A percentile compares a stretch with the other conserved stretches of the same genome.
phyloP scores from a whole-genome alignment of 2,329 filamentous ascomycete species.

The Curvularia verruculosa region DNA sequence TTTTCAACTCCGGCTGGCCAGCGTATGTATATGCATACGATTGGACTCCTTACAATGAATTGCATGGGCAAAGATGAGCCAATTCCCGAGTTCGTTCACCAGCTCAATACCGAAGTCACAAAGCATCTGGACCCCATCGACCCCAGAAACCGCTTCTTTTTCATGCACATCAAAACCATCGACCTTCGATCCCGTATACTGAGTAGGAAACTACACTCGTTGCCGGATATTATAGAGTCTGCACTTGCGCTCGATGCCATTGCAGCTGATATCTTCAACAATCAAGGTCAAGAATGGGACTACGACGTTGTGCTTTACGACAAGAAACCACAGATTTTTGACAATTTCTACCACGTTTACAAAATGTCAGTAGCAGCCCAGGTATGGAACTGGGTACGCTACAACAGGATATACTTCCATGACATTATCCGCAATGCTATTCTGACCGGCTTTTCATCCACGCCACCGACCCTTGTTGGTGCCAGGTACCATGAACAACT shows the following conservation, averaged over 20 bases:
- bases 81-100: constrained; percentile 34
- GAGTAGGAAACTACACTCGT: constrained; percentile 16
- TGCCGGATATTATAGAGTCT: constrained; percentile 31
- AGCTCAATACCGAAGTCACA: constrained; percentile 32
- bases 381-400: constrained; percentile 45
- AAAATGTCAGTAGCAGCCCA: constrained; percentile 33
- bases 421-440: constrained; percentile 45
- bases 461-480: constrained; percentile 34
- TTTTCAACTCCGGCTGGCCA: constrained; percentile 37
- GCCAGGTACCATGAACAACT: constrained; percentile 30
- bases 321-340: constrained; percentile 25
- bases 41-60: constrained; percentile 36
- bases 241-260: constrained; percentile 34
- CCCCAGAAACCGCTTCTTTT: constrained; percentile 37
- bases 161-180: constrained; percentile 35
- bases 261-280: constrained; percentile 29
- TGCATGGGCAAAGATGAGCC: constrained; percentile 34
- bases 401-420: constrained; percentile 43
- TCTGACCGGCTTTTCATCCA: constrained; percentile 32
- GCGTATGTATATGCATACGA: constrained; percentile 42
- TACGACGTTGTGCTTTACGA: constrained; percentile 29
- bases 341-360: constrained; percentile 42
- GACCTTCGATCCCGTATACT: constrained; percentile 39
- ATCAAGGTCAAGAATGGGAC: constrained; percentile 28
- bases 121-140: constrained; percentile 30